Evolutionary conservation across 2,329 filamentous ascomycete genomes (phyloP), one percentile per base, ranked within the genome.

Genomic region (Sporothrix pseudoabietina): DNA sequence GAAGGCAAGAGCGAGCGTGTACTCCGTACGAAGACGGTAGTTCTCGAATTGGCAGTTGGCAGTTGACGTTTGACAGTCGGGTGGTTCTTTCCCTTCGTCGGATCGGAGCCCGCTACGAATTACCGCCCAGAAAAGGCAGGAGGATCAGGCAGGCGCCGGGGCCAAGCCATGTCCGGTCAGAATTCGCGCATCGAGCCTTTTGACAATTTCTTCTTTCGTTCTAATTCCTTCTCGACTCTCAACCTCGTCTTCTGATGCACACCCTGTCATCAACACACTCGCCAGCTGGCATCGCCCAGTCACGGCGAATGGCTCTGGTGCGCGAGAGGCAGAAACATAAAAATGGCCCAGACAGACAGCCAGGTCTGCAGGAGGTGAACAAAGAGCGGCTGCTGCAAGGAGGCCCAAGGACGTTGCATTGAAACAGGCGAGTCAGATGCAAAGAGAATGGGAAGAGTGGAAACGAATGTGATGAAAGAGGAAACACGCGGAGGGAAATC

Each of bases 71-170:
- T 19, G 9, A 8, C 14, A 26, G 39, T 69, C 65, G 49, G 22
- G 30, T 66, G n/a, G 59, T n/a, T 65, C n/a, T 65, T 65, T 41
- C n/a, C 35, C n/a, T 44, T 22, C 30, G 9, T 55, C 59, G 39
- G 59, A 44, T 26, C 26, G 59, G 59, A 41, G 59, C 35, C 9
- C 59, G 30, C 61, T 47, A 22, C 44, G 26, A 35, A 35, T 54
- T 69, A 32, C 47, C 30, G 47, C 66, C 47, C 66, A 44, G 19
- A 69, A 69, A n/a, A 55, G 30, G 47, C 30, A 69, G 54, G 66
- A 55, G 47, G 26, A 47, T 39, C 44, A 30, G 19, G 9, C 66
- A 54, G 65, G 41, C 66, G 44, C 47, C 65, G 47, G 66, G 47
- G 47, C 47, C 47, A 69, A 55, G 65, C 44, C 65, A 52, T 52